A percentile compares a stretch with the other conserved stretches of the same genome.
phyloP scores from a whole-genome alignment of 257 asterid species.

The Scutellaria minor region DNA sequence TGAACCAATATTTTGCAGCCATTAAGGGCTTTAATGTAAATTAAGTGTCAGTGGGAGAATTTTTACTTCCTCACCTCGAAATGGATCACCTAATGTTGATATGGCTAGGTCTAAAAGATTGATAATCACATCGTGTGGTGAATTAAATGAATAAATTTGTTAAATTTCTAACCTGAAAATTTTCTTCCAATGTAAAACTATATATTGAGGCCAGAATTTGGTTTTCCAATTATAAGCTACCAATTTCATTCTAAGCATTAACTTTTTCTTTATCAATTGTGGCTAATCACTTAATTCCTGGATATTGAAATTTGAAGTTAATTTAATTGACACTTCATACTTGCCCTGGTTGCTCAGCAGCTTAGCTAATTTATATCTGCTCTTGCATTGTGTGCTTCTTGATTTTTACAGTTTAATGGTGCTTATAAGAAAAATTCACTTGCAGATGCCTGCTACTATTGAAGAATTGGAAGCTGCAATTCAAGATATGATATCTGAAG shows the following conservation, averaged over 20 bases:
- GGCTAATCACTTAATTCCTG: background rate
- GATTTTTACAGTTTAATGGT: slow-evolving; percentile 29
- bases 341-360: slow-evolving; percentile 20
- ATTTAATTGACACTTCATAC: background rate
- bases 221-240: slow-evolving; percentile 1
- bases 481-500: slow-evolving; percentile 76
- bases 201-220: slow-evolving; percentile 1
- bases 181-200: background rate
- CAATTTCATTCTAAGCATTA: slow-evolving; percentile 11
- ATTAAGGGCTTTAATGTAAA: background rate
- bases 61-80: slow-evolving; percentile 3
- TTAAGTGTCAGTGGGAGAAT: background rate
- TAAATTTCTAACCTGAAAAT: background rate
- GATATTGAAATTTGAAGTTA: background rate
- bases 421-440: slow-evolving; percentile 33
- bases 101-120: background rate
- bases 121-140: background rate
- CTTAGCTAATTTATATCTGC: slow-evolving; percentile 16
- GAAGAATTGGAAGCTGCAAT: slow-evolving; percentile 90
- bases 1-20: background rate
- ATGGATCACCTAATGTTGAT: slow-evolving; percentile 16
- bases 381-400: slow-evolving; percentile 34
- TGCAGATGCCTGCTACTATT: slow-evolving; percentile 90
- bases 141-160: slow-evolving; percentile 13
- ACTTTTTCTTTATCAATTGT: background rate